These are phyloP conservation scores for Flagelloscypha sp. DNA, from an alignment of 768 basidiomycete species.

Conservation along the genomic window DNA sequence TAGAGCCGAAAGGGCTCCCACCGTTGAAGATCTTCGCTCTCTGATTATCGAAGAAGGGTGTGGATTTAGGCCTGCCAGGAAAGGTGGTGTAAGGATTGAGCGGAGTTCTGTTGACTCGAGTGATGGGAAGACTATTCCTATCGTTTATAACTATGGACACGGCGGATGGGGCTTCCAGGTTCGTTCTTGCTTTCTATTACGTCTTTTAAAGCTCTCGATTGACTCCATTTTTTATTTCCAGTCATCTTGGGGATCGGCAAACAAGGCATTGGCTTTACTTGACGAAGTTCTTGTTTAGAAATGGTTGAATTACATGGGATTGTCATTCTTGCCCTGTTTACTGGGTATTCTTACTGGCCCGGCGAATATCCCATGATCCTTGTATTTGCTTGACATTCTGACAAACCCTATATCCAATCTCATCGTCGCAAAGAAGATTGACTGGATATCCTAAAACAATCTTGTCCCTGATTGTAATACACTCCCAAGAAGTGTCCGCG, in stretches of 20 bases:
- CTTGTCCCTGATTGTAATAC: too few species aligned
- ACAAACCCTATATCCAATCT: too few species aligned
- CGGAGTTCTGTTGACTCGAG: constrained; percentile 21
- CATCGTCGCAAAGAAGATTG: too few species aligned
- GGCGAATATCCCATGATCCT: too few species aligned
- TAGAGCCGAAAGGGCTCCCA: constrained; percentile 18
- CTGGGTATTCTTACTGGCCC: too few species aligned
- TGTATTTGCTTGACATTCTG: too few species aligned
- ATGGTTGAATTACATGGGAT: not conserved
- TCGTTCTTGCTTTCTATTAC: constrained; percentile 1
- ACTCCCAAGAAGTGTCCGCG: too few species aligned
- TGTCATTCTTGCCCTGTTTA: too few species aligned
- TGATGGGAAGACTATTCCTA: constrained; percentile 22
- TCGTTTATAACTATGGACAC: constrained; percentile 51
- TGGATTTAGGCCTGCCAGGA: constrained; percentile 41
- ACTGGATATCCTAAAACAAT: too few species aligned
- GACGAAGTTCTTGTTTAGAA: constrained; percentile 20
- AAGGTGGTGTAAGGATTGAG: constrained; percentile 41
- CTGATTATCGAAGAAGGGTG: constrained; percentile 23
- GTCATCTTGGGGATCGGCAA: constrained; percentile 45
- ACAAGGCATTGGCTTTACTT: constrained; percentile 30
- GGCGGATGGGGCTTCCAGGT: constrained; percentile 12
- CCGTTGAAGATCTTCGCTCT: constrained; percentile 19
- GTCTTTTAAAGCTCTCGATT: constrained; percentile 19
- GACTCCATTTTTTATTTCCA: constrained; percentile 44